Evolutionary conservation across 768 basidiomycete species (phyloP), one percentile per base, ranked within the genome.

Genomic region (Termitomyces eurrhizus): DNA sequence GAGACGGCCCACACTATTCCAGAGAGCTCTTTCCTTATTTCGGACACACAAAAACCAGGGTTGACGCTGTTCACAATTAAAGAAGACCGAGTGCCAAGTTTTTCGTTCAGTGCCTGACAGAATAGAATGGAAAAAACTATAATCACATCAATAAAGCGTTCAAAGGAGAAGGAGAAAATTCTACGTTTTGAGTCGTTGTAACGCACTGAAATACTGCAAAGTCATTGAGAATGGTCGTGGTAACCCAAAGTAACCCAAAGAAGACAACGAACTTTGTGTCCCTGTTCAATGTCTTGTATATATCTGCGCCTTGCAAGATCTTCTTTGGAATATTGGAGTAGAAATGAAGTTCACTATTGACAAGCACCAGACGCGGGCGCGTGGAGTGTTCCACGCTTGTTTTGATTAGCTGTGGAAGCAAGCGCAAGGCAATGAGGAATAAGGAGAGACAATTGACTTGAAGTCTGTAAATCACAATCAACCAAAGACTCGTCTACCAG

Each of bases 371-470:
- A 16, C 78, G 70, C 1, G 79, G 75, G 1, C 59, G 67, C 0
- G 73, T 71, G 0, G 67, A 50, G 57, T 73, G 58, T 26, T 68
- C 66, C 21, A 68, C 61, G 0, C 77, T 73, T 0, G 82, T 78
- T 37, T 73, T 66, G 1, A 76, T 49, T 68, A 84, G 71, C 7
- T 63, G 66, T 0, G 84, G 83, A 2, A 84, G 70, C 0, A 84
- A 70, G 9, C 74, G 72, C 5, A 84, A 62, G 0, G 74, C 69
- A 4, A 83, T 69, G 0, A 83, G 69, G 6, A 75, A 69, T 4
- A 72, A 74, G 0, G 78, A 69, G 13, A 85, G 67, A 64, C 75
- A 64, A 64, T 84, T 84, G 39, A 81, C 76, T 63, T 84, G 83
- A 1, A 83, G 59, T 16, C 83, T 85, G 56, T 29, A 29, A 11